These are phyloP conservation scores for Yamadazyma akitaensis DNA, from an alignment of 805 yeast species.

Conservation along the genomic window DNA sequence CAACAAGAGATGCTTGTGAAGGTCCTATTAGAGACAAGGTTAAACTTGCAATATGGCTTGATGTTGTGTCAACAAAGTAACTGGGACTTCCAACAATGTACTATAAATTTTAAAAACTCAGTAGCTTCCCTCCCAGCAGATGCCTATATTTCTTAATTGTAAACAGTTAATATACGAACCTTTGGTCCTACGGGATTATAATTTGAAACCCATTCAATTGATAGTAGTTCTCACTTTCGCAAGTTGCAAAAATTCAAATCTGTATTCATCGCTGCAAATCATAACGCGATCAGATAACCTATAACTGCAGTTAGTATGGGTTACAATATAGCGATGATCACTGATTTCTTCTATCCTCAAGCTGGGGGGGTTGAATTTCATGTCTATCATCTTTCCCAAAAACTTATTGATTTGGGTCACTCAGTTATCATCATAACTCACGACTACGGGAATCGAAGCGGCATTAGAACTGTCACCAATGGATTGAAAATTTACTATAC, in stretches of 20 bases:
- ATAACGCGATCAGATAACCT: neutral
- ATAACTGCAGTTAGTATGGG: neutral
- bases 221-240: neutral
- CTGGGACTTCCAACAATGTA: constrained; percentile 74
- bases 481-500: constrained; percentile 92
- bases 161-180: neutral
- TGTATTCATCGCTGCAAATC: neutral
- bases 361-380: constrained; percentile 98
- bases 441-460: constrained; percentile 77
- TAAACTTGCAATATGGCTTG: constrained; percentile 74
- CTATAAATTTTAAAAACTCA: constrained; percentile 66
- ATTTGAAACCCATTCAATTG: neutral
- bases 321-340: constrained; percentile 59
- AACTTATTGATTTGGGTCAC: constrained; percentile 76
- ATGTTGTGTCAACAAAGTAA: constrained; percentile 85
- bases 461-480: constrained; percentile 78
- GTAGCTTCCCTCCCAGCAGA: constrained; percentile 46
- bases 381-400: constrained; percentile 85
- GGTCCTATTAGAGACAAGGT: constrained; percentile 66
- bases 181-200: neutral
- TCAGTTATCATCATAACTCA: constrained; percentile 86
- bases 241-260: neutral
- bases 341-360: constrained; percentile 97
- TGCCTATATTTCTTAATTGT: constrained; percentile 23
- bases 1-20: constrained; percentile 66